Base-by-base conservation (phyloP, 805 yeast species). In the Spathaspora gorwiae region DNA sequence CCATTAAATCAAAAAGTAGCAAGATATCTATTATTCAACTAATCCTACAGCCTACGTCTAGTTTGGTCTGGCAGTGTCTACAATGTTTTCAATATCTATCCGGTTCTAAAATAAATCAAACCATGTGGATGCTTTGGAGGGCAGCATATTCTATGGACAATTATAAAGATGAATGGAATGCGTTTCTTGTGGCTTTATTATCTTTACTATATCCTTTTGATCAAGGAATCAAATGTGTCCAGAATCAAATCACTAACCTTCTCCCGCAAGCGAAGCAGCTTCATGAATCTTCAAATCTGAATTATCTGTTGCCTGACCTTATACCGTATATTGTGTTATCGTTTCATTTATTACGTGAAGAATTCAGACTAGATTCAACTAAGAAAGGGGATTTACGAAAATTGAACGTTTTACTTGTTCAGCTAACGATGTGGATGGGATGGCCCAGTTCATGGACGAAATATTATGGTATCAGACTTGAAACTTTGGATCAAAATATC, bases 301-400 rank as follows among this genome's bases (percentile, higher is more conserved):
- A 67, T 44, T 76, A 75, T 46, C 59, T 75, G 5, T 62, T 82
- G 30, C 64, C 70, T n/a, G 79, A 80, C 29, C 62, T 81, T 54
- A 65, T 82, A 0, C 85, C 92, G 0, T 81, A 78, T 47, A 73
- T 87, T 9, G 73, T 82, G 0, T 62, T 86, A 26, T 79, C 90
- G 0, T 63, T 92, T 39, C 97, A 90, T 64, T 56, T 90, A 34
- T 65, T 88, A 2, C 68, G 90, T 44, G 97, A 92, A 60, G 97
- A 92, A 48, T 61, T 75, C 39, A 73, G 76, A 42, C 66, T 92
- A 29, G 81, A 85, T 53, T 63, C 78, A 1, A 62, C 80, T 26
- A 67, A 73, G 5, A 45, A 56, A 3, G 44, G 54, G 0, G 59
- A 66, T 7, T 64, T 73, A 10, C 53, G 65, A 3, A 62, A 63